Evolutionary conservation across 2,329 filamentous ascomycete species (phyloP), one percentile per base, ranked within the genome.

Genomic region (Truncatella angustata): DNA sequence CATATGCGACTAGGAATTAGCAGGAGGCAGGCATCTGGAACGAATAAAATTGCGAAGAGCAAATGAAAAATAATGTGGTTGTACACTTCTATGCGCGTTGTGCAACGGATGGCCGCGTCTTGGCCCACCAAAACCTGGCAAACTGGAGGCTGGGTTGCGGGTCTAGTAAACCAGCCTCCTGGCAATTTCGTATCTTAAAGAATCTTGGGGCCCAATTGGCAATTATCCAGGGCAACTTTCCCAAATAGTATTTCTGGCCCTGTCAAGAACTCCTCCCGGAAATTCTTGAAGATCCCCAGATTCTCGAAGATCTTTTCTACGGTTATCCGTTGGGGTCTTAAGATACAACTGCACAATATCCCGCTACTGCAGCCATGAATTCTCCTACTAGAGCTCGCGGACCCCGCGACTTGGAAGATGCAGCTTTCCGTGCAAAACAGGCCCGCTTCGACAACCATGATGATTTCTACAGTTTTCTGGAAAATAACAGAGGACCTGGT

Each of bases 381-480:
- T 59, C 56, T 16, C 57, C 58, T 11, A 53, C 46, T 21, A 56
- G 57, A 49, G 54, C 57, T 18, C 58, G 57, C 20, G 46, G 50
- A 35, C 57, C 58, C 54, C 58, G 58, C 54, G 58, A 59, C 20
- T 59, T 58, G 51, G 57, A 60, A 47, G 58, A 60, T 53, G 52
- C 49, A 14, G 6, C 43, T 5, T 24, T 50, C 30, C 36, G 35
- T 45, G 24, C 54, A 24, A 56, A 55, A 23, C 58, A 54, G 45
- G 35, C 60, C 6, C 64, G 57, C 44, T 65, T 65, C 49, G 60
- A 61, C 45, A 65, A 56, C 47, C 60, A 66, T 57, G 62, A 66
- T 56, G 65, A 66, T 43, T 67, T 66, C 40, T 67, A 67, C 56
- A 57, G 61, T 37, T 67, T 66, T 35, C 57, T 66, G 14, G 64